A percentile compares a stretch with the other conserved stretches of the same genome.
Conservation (phyloP, 1,139 yeast genomes). For the Lodderomyces theae region DNA sequence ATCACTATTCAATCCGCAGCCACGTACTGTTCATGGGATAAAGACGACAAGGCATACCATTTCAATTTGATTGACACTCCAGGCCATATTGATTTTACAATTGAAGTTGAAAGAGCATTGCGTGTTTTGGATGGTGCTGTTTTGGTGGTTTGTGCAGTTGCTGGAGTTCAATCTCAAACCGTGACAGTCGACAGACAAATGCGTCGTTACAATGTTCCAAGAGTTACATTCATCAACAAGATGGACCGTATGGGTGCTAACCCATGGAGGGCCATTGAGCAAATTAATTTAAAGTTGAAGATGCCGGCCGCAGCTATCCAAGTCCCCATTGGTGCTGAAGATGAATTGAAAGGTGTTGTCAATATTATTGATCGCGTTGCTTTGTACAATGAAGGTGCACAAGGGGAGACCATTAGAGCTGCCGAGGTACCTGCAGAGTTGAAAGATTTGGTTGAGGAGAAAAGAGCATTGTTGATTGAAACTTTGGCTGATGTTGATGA, state of each 20-base stretch:
- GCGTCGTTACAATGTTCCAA: slow-evolving; percentile 97
- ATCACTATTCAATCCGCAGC: slow-evolving; percentile 99
- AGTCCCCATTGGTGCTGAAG: slow-evolving; percentile 95
- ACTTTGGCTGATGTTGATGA: slow-evolving; percentile 97
- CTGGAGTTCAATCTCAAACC: slow-evolving; percentile 98
- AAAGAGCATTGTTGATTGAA: slow-evolving; percentile 80
- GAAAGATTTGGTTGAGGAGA: slow-evolving; percentile 74
- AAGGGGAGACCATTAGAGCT: slow-evolving; percentile 72
- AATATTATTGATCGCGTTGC: slow-evolving; percentile 88
- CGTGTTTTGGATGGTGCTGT: slow-evolving; percentile 98
- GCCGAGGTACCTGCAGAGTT: slow-evolving; percentile 74
- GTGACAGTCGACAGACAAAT: slow-evolving; percentile 98
- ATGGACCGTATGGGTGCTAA: slow-evolving; percentile 99
- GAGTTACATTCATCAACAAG: slow-evolving; percentile 92
- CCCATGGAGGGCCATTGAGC: slow-evolving; percentile 93
- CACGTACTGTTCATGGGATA: slow-evolving; percentile 95
- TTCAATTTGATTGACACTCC: slow-evolving; percentile 96
- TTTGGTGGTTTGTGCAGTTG: slow-evolving; percentile 94
- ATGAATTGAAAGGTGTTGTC: slow-evolving; percentile 80
- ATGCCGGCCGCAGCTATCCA: slow-evolving; percentile 97
- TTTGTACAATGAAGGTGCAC: slow-evolving; percentile 85
- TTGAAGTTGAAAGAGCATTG: slow-evolving; percentile 96
- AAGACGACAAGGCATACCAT: slow-evolving; percentile 66
- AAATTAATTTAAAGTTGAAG: slow-evolving; percentile 78
- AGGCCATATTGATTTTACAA: slow-evolving; percentile 97